A percentile compares a stretch with the other conserved stretches of the same genome.
Evolutionary conservation across 1,139 yeast species (phyloP).

Genomic region (Debaryomyces fabryi): DNA sequence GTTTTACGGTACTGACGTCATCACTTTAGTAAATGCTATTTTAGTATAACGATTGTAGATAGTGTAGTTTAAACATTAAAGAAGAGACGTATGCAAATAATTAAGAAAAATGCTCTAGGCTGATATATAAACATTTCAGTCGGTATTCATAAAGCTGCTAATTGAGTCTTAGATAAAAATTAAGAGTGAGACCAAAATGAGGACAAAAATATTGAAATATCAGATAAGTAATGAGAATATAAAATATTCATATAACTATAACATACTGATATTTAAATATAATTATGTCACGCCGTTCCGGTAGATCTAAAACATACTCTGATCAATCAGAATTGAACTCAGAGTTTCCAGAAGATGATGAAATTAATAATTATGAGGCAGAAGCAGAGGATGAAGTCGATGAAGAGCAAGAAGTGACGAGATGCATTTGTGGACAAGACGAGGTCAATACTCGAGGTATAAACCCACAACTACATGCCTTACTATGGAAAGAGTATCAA

Average conservation of each 20-base stretch:
- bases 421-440: conserved; percentile 85
- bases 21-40: background rate
- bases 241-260: background rate
- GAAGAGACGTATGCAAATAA: background rate
- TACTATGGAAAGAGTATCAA: conserved; percentile 53
- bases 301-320: conserved; percentile 25
- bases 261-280: background rate
- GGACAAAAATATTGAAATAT: background rate
- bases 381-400: conserved; percentile 33
- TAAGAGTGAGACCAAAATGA: background rate
- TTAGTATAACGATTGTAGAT: background rate
- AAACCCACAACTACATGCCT: conserved; percentile 41
- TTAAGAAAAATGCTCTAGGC: background rate
- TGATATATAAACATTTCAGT: background rate
- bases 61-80: background rate
- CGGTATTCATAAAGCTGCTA: background rate
- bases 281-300: conserved; percentile 35
- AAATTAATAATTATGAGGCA: conserved; percentile 22
- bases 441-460: conserved; percentile 53
- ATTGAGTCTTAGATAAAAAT: background rate
- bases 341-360: conserved; percentile 24
- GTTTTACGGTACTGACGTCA: background rate
- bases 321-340: conserved; percentile 16
- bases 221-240: conserved; percentile 1
- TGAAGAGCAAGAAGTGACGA: conserved; percentile 74